These are phyloP conservation scores for Cordyceps pruinosa DNA, from an alignment of 2,329 filamentous ascomycete genomes.

Conservation along the genomic window DNA sequence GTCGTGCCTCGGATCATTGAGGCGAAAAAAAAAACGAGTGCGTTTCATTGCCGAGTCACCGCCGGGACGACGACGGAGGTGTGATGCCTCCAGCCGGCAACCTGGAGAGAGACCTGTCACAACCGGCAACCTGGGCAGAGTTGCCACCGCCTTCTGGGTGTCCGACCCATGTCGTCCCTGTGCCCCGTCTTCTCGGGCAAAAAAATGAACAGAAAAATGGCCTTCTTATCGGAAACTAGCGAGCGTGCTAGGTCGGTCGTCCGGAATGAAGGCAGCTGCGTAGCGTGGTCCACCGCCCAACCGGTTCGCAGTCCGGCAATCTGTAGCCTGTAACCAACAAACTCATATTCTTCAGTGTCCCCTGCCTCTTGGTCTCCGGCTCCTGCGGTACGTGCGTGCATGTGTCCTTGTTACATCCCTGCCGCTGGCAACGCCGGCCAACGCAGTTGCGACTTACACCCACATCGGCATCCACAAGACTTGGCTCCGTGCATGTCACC, in stretches of 20 bases:
- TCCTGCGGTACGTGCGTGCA: not conserved
- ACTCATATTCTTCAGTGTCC: not conserved
- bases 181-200: not conserved
- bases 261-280: not conserved
- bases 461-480: conserved; percentile 1
- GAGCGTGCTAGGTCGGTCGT: not conserved
- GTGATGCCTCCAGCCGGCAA: not conserved
- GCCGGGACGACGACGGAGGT: not conserved
- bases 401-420: not conserved
- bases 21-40: not conserved
- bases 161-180: not conserved
- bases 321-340: not conserved
- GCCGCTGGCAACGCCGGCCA: not conserved
- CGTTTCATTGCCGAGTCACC: not conserved
- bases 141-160: not conserved
- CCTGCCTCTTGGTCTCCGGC: not conserved
- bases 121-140: not conserved
- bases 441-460: conserved; percentile 9
- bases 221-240: not conserved
- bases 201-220: not conserved
- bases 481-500: conserved; percentile 10
- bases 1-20: conserved; percentile 6
- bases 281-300: conserved; percentile 1
- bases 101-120: too few relatives aligned
- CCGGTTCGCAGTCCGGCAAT: not conserved